phyloP scores from a whole-genome alignment of 495 filamentous ascomycete genomes.

The Lepraria neglecta region DNA sequence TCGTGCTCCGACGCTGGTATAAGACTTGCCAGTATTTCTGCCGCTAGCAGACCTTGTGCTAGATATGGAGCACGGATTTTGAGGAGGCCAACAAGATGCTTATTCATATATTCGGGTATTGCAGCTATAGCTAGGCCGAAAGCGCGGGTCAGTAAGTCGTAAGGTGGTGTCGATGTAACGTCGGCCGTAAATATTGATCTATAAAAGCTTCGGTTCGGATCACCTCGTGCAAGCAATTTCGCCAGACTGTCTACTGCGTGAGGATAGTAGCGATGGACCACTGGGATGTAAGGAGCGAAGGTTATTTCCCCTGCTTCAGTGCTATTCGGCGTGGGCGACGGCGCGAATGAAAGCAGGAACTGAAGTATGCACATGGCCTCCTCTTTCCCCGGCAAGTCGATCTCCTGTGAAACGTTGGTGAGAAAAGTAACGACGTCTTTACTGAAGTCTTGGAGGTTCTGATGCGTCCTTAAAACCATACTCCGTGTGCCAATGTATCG shows the following conservation, averaged over 20 bases:
- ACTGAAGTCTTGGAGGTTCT: slow-evolving; percentile 89
- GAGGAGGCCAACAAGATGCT: slow-evolving; percentile 9
- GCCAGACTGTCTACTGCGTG: slow-evolving; percentile 83
- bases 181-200: slow-evolving; percentile 72
- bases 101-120: slow-evolving; percentile 54
- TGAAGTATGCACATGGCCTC: slow-evolving; percentile 82
- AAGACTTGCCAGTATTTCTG: slow-evolving; percentile 76
- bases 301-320: slow-evolving; percentile 51
- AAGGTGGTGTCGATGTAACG: slow-evolving; percentile 51
- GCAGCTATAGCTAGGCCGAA: slow-evolving; percentile 84
- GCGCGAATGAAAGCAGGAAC: slow-evolving; percentile 86
- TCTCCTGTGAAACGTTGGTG: slow-evolving; percentile 73
- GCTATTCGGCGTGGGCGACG: slow-evolving; percentile 54
- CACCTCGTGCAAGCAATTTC: slow-evolving; percentile 86
- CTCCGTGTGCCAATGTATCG: slow-evolving; percentile 84
- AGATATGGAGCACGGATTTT: slow-evolving; percentile 79
- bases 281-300: slow-evolving; percentile 75
- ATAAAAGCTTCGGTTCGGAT: slow-evolving; percentile 83
- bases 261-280: slow-evolving; percentile 80
- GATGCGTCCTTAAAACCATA: slow-evolving; percentile 69
- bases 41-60: slow-evolving; percentile 85
- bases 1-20: slow-evolving; percentile 62
- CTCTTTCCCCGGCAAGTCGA: slow-evolving; percentile 79
- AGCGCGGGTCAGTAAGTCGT: slow-evolving; percentile 78
- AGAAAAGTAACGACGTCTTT: slow-evolving; percentile 87